These are phyloP conservation scores for Populus simonii DNA, from an alignment of 345 rosid species.

Conservation along the genomic window DNA sequence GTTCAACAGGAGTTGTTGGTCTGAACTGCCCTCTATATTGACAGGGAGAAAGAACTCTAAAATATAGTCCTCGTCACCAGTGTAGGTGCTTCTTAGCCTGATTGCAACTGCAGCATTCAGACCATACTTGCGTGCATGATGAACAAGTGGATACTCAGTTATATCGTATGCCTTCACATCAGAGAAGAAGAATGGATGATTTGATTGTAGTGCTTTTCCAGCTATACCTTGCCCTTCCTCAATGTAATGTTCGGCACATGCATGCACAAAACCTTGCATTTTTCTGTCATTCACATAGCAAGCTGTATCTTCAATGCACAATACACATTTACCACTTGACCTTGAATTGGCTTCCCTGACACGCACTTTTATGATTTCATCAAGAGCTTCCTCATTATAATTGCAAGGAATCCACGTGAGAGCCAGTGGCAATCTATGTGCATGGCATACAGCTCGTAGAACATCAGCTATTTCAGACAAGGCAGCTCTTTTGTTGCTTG, in stretches of 20 bases:
- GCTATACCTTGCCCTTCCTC: slow-evolving; percentile 82
- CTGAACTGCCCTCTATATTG: slow-evolving; percentile 65
- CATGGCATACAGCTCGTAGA: slow-evolving; percentile 77
- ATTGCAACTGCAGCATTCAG: slow-evolving; percentile 90
- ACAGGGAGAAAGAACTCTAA: slow-evolving; percentile 85
- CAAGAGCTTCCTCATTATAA: slow-evolving; percentile 36
- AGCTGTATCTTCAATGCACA: slow-evolving; percentile 66
- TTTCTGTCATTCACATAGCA: slow-evolving; percentile 70
- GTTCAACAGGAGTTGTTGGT: slow-evolving; percentile 78
- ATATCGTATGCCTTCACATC: slow-evolving; percentile 76
- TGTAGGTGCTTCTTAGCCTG: slow-evolving; percentile 79
- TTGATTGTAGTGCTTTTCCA: slow-evolving; percentile 80
- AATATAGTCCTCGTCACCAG: slow-evolving; percentile 67
- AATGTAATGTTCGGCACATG: slow-evolving; percentile 68
- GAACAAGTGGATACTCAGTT: slow-evolving; percentile 76
- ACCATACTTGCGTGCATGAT: slow-evolving; percentile 79
- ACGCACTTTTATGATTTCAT: slow-evolving; percentile 44
- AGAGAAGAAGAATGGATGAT: slow-evolving; percentile 66
- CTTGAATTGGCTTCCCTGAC: slow-evolving; percentile 36
- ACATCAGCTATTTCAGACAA: slow-evolving; percentile 79
- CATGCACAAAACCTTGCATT: slow-evolving; percentile 75
- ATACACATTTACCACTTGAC: slow-evolving; percentile 36
- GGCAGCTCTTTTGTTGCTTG: slow-evolving; percentile 62
- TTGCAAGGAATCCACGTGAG: slow-evolving; percentile 85
- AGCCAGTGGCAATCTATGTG: slow-evolving; percentile 80